These are phyloP conservation scores for Pezizomycotina sp. DNA, from an alignment of 2,329 filamentous ascomycete genomes.

Conservation along the genomic window DNA sequence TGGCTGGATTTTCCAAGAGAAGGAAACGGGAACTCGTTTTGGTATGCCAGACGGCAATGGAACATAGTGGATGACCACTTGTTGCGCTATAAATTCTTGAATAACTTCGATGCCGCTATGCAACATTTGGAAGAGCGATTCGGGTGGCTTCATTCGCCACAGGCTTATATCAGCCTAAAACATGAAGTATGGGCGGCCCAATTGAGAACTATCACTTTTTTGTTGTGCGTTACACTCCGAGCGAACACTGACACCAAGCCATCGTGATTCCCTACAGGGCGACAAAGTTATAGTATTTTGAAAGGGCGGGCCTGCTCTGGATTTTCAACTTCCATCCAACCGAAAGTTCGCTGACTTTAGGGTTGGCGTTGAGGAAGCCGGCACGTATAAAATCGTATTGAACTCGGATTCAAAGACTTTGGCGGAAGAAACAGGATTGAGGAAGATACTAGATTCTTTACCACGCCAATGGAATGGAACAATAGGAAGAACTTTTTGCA, in stretches of 20 bases:
- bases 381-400: slow-evolving; percentile 74
- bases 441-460: slow-evolving; percentile 75
- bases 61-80: slow-evolving; percentile 77
- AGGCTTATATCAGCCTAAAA: slow-evolving; percentile 88
- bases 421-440: slow-evolving; percentile 68
- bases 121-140: slow-evolving; percentile 74
- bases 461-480: slow-evolving; percentile 82
- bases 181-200: slow-evolving; percentile 41
- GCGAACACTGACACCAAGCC: background rate
- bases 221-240: background rate
- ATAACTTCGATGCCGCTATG: slow-evolving; percentile 88
- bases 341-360: slow-evolving; percentile 82
- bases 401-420: slow-evolving; percentile 61
- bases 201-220: background rate
- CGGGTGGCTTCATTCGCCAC: slow-evolving; percentile 70
- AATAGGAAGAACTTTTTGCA: slow-evolving; percentile 77
- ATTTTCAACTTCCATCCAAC: slow-evolving; percentile 91
- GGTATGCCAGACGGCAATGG: slow-evolving; percentile 82
- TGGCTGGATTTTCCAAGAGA: slow-evolving; percentile 96
- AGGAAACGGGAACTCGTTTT: slow-evolving; percentile 84
- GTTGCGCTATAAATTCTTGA: slow-evolving; percentile 77
- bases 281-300: slow-evolving; percentile 96
- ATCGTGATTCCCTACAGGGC: slow-evolving; percentile 24
- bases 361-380: slow-evolving; percentile 67
- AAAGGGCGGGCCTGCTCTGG: slow-evolving; percentile 76